Percentiles rank a stretch among this genome's conserved stretches.
phyloP scores from a whole-genome alignment of 192 early-diverging fungal species.

The Radiomyces spectabilis region DNA sequence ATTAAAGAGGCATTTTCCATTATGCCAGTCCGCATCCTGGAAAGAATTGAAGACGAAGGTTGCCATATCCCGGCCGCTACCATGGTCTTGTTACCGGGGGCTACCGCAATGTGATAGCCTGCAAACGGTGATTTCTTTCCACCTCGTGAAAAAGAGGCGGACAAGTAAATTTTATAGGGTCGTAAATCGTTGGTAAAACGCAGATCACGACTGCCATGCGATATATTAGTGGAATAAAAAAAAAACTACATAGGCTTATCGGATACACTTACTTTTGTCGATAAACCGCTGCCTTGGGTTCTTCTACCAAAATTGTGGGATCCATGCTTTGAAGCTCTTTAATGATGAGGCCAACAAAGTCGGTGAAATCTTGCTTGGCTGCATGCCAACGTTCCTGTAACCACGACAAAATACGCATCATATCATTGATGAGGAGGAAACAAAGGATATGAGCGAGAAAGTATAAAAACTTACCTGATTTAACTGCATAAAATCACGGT shows the following conservation, averaged over 20 bases:
- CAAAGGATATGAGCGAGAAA: not conserved
- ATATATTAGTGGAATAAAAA: too few species aligned
- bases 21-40: slow-evolving; percentile 34
- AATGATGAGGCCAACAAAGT: slow-evolving; percentile 36
- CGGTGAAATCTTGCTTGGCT: slow-evolving; percentile 35
- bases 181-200: slow-evolving; percentile 47
- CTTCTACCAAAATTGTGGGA: slow-evolving; percentile 30
- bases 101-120: slow-evolving; percentile 42
- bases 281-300: slow-evolving; percentile 38
- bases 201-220: slow-evolving; percentile 55
- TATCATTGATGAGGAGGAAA: not conserved
- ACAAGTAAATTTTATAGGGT: slow-evolving; percentile 46
- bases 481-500: slow-evolving; percentile 40
- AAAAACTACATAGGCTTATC: not conserved
- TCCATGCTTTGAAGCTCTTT: slow-evolving; percentile 33
- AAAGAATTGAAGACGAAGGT: slow-evolving; percentile 22
- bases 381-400: slow-evolving; percentile 21
- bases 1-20: slow-evolving; percentile 30
- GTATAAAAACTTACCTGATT: slow-evolving; percentile 6
- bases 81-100: slow-evolving; percentile 30
- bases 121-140: slow-evolving; percentile 43
- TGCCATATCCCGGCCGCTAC: slow-evolving; percentile 43
- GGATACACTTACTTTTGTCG: slow-evolving; percentile 30
- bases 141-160: slow-evolving; percentile 32
- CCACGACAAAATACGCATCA: not conserved